Evolutionary conservation across 169 alveolate genomes (phyloP).

Genomic region (Cytauxzoon felis): DNA sequence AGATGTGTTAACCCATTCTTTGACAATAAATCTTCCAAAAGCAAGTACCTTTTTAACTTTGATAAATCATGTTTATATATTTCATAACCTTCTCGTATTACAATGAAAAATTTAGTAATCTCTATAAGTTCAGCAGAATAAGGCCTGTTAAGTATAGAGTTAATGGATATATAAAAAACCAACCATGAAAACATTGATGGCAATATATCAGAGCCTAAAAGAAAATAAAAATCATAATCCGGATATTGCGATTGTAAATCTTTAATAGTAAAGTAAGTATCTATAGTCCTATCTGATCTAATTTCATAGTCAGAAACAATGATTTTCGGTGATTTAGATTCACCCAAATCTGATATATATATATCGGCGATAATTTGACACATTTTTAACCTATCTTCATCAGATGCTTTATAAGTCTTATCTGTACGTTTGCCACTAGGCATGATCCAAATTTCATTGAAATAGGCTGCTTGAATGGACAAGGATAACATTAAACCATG

Average conservation of each 20-base stretch:
- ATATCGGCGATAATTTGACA: slow-evolving; percentile 25
- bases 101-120: slow-evolving; percentile 46
- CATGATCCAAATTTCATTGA: slow-evolving; percentile 37
- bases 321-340: neutral
- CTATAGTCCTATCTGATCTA: slow-evolving; percentile 1
- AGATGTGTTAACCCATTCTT: neutral
- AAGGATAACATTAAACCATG: slow-evolving; percentile 52
- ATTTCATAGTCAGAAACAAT: slow-evolving; percentile 43
- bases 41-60: slow-evolving; percentile 24
- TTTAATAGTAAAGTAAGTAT: slow-evolving; percentile 49
- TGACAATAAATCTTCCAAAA: slow-evolving; percentile 31
- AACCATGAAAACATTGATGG: slow-evolving; percentile 48
- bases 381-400: slow-evolving; percentile 27
- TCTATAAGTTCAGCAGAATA: slow-evolving; percentile 26
- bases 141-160: slow-evolving; percentile 23
- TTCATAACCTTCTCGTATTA: slow-evolving; percentile 45
- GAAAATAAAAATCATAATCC: slow-evolving; percentile 47
- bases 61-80: slow-evolving; percentile 23
- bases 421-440: slow-evolving; percentile 60
- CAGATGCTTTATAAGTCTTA: slow-evolving; percentile 35
- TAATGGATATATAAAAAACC: neutral
- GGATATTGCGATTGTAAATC: slow-evolving; percentile 33
- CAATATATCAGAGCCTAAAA: slow-evolving; percentile 51
- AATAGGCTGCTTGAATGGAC: slow-evolving; percentile 25
- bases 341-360: neutral